Evolutionary conservation across 306 rosid genomes (phyloP), one percentile per base, ranked within the genome.

Genomic region (Dicorynia guianensis): DNA sequence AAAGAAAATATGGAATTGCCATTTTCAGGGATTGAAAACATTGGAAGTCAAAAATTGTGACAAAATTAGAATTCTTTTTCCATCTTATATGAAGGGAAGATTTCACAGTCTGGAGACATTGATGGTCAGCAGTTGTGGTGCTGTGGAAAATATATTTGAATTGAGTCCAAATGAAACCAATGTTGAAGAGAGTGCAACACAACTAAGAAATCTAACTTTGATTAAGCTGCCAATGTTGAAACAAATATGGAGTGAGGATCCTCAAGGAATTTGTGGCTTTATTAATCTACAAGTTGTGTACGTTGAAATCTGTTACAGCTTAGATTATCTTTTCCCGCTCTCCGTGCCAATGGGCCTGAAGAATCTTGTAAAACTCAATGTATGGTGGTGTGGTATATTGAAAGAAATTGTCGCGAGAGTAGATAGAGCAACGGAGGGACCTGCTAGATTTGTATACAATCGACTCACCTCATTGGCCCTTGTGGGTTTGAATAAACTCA

Each of bases 161-260:
- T 0, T 44, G 15, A 3, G 13, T 47, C 18, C 19, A 17, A 15
- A 0, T 43, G 19, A 44, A 5, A 46, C 19, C 3, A 19, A 4
- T 0, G 33, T 0, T 6, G 20, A 8, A n/a, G 42, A 7, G 5
- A 4, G 5, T 34, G 4, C 19, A 0, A 13, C 59, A 33, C 58
- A 8, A 0, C 17, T 76, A 42, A 54, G 53, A 33, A 55, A 76
- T 30, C n/a, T 81, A 35, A 42, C 64, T 52, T 53, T 81, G 13
- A 34, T 11, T 33, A 10, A 34, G 25, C 59, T 75, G 18, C 69
- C 69, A 0, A 76, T 75, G 12, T 44, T 81, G 15, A 75, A 81
- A 59, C 69, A 76, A 2, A 50, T 81, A 56, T 81, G 85, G 81
- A 62, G 44, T 61, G 8, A 19, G 47, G 59, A 67, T 19, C 80